Base-by-base conservation (phyloP, 306 rosid species). In the Gleditsia sinensis region DNA sequence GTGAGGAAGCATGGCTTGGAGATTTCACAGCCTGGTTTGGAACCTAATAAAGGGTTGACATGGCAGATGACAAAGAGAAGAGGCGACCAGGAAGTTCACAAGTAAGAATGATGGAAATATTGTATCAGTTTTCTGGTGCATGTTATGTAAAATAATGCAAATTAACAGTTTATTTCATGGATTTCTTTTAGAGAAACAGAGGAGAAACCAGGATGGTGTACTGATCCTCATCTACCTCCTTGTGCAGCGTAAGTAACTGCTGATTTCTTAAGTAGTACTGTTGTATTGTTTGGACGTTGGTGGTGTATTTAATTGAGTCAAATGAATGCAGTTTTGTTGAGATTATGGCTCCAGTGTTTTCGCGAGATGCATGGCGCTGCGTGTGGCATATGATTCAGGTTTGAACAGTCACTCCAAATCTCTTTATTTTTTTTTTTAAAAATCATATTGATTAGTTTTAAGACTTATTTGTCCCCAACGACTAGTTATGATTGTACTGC, bases 341-440 rank as follows among this genome's bases (percentile, higher is more conserved):
- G 86, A 95, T 95, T 71, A 95, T 95, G 99, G 98, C 99, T 56
- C 98, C 99, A 1, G 99, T 95, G 68, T 95, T 95, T 69, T 92
- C 99, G 0, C 96, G 99, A 80, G 89, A 88, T 68, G 99, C 99
- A 17, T 95, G 99, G 99, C 99, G 98, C 48, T 95, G 99, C 72
- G 98, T 95, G 58, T 95, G 99, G 99, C 89, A 95, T 75, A 80
- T 95, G 98, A 83, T 95, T 78, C 99, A 95, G 96, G 99, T 92
- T 74, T 12, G 34, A 88, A 82, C 72, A 81, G 79, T 46, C 84
- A 77, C 80, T 73, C 71, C 11, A 74, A 80, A 33, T 61, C 9
- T 39, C 11, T 6, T 9, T 36, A 36, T 39, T 39, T 39, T 39
- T 39, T 39, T 39, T 7, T 3, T 3, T 7, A 39, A 13, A 1